phyloP scores from a whole-genome alignment of 192 early-diverging fungal species.

The Polychytrium aggregatum region DNA sequence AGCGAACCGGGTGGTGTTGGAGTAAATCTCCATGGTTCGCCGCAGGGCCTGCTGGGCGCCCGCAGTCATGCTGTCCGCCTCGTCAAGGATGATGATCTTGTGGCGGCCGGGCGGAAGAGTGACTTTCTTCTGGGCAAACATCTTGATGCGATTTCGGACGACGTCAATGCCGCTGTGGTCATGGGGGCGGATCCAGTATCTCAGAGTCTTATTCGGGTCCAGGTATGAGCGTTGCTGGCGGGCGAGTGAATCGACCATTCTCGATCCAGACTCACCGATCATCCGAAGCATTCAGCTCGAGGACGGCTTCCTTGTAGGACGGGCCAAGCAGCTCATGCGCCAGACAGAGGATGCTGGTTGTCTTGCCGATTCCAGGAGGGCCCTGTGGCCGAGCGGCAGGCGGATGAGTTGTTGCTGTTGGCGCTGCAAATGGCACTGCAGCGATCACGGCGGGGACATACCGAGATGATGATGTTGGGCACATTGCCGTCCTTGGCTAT shows the following conservation, averaged over 20 bases:
- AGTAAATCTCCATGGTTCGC: slow-evolving; percentile 97
- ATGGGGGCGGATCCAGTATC: neutral
- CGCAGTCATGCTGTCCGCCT: slow-evolving; percentile 97
- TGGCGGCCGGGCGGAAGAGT: slow-evolving; percentile 71
- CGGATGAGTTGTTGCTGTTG: neutral
- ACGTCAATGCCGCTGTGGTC: slow-evolving; percentile 78
- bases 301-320: slow-evolving; percentile 80
- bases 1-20: slow-evolving; percentile 89
- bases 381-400: slow-evolving; percentile 23
- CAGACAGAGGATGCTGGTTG: slow-evolving; percentile 87
- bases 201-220: neutral
- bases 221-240: neutral
- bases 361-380: slow-evolving; percentile 94
- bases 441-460: slow-evolving; percentile 14
- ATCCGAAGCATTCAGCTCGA: slow-evolving; percentile 98
- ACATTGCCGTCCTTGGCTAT: slow-evolving; percentile 90
- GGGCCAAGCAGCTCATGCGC: slow-evolving; percentile 80
- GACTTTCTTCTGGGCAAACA: slow-evolving; percentile 98
- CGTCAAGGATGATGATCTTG: slow-evolving; percentile 81
- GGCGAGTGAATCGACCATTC: neutral
- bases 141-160: slow-evolving; percentile 92
- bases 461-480: slow-evolving; percentile 88
- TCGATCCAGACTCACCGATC: slow-evolving; percentile 53
- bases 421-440: too few species aligned
- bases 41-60: slow-evolving; percentile 95